phyloP scores from a whole-genome alignment of 345 rosid genomes.

The Corchorus olitorius region DNA sequence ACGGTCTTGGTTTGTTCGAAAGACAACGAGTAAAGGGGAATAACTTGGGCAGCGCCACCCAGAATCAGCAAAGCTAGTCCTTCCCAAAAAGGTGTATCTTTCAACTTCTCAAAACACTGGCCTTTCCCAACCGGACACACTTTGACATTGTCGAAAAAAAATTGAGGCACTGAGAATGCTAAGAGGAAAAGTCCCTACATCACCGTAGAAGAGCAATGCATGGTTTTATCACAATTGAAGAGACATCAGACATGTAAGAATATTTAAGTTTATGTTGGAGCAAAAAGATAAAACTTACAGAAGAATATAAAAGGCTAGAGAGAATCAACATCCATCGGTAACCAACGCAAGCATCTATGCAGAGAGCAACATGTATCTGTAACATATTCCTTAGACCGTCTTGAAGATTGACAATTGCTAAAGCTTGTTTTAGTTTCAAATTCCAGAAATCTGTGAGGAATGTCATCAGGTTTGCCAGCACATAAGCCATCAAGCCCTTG shows the following conservation, averaged over 20 bases:
- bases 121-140: background rate
- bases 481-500: background rate
- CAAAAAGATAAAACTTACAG: background rate
- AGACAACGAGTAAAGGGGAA: conserved; percentile 13
- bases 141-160: background rate
- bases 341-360: background rate
- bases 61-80: background rate
- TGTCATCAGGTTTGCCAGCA: background rate
- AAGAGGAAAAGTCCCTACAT: background rate
- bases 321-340: conserved; percentile 7
- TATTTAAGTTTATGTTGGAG: no score
- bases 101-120: background rate
- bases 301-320: background rate
- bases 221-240: no score
- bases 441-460: background rate
- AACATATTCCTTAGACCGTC: background rate
- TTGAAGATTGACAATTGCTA: background rate
- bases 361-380: background rate
- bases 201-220: no score
- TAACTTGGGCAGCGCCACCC: conserved; percentile 11
- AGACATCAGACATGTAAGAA: no score
- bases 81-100: background rate
- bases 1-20: background rate
- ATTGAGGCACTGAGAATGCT: background rate
- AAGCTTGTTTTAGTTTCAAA: conserved; percentile 1